These are phyloP conservation scores for Blastomyces parvus DNA, from an alignment of 2,329 filamentous ascomycete genomes.

Conservation along the genomic window DNA sequence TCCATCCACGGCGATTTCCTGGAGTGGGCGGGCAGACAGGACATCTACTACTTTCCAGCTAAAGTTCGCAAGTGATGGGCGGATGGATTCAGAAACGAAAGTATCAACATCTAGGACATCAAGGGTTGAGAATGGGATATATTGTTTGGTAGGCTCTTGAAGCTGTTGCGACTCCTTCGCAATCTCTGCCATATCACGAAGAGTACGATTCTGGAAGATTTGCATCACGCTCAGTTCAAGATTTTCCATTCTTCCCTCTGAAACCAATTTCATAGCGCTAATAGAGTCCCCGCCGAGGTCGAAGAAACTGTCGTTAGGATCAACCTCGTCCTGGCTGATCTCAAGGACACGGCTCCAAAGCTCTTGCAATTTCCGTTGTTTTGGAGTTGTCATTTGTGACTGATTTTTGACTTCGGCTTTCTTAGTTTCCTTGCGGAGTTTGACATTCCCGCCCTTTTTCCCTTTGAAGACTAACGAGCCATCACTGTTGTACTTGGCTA, in stretches of 20 bases:
- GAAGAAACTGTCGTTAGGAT: constrained; percentile 47
- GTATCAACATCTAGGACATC: constrained; percentile 26
- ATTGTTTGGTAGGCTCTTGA: constrained; percentile 15
- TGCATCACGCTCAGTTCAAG: constrained; percentile 46
- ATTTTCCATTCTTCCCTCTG: constrained; percentile 43
- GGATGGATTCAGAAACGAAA: constrained; percentile 38
- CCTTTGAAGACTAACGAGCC: constrained; percentile 30
- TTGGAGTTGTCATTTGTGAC: constrained; percentile 4
- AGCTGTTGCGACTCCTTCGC: neutral
- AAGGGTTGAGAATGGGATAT: constrained; percentile 43
- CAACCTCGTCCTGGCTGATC: constrained; percentile 38
- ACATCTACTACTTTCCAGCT: constrained; percentile 43
- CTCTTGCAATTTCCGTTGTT: constrained; percentile 30
- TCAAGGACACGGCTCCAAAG: constrained; percentile 44
- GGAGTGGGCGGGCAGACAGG: constrained; percentile 46
- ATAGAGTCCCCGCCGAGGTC: constrained; percentile 50
- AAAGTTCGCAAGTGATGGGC: constrained; percentile 37
- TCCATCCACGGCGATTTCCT: constrained; percentile 49
- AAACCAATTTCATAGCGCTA: constrained; percentile 51
- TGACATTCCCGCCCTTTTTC: constrained; percentile 51
- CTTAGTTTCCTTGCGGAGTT: constrained; percentile 45
- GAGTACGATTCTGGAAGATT: constrained; percentile 36
- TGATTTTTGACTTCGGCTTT: neutral
- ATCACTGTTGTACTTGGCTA: constrained; percentile 10
- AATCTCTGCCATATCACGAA: constrained; percentile 39